Percentiles rank a stretch among this genome's conserved stretches.
Evolutionary conservation across 305 asterid species (phyloP).

Genomic region (Withania somnifera): DNA sequence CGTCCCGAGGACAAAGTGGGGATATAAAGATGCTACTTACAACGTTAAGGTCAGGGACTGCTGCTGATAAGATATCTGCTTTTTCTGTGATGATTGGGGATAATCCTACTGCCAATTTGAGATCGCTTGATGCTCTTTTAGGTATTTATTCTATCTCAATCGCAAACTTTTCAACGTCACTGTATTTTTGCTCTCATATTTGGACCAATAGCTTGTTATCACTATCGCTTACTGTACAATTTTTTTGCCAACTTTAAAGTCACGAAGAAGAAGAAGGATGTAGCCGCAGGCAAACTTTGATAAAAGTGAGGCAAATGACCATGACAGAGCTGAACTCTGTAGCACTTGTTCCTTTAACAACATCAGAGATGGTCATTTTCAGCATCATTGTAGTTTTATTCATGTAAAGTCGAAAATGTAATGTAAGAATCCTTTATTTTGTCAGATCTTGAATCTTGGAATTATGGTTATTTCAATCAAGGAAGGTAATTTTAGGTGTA

Average conservation of each 20-base stretch:
- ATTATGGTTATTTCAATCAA: background rate
- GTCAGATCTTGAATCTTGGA: background rate
- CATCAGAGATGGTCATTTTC: background rate
- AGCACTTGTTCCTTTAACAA: background rate
- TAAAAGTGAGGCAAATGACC: background rate
- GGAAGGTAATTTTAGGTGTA: background rate
- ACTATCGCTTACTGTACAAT: background rate
- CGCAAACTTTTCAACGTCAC: background rate
- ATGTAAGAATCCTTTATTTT: background rate
- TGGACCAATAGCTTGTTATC: background rate
- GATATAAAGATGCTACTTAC: constrained; percentile 82
- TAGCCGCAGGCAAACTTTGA: background rate
- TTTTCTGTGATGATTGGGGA: constrained; percentile 84
- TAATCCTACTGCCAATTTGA: constrained; percentile 70
- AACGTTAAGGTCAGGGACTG: constrained; percentile 87
- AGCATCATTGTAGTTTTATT: background rate
- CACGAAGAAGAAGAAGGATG: background rate
- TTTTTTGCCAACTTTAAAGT: background rate
- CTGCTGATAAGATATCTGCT: constrained; percentile 88
- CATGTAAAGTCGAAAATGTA: background rate
- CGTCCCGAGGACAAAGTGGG: constrained; percentile 68
- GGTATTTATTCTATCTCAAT: constrained; percentile 29
- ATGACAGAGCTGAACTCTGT: background rate
- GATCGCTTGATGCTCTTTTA: constrained; percentile 65
- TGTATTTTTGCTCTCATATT: background rate